Evolutionary conservation across 768 basidiomycete species (phyloP), one percentile per base, ranked within the genome.

Genomic region (Pisolithus sp.): DNA sequence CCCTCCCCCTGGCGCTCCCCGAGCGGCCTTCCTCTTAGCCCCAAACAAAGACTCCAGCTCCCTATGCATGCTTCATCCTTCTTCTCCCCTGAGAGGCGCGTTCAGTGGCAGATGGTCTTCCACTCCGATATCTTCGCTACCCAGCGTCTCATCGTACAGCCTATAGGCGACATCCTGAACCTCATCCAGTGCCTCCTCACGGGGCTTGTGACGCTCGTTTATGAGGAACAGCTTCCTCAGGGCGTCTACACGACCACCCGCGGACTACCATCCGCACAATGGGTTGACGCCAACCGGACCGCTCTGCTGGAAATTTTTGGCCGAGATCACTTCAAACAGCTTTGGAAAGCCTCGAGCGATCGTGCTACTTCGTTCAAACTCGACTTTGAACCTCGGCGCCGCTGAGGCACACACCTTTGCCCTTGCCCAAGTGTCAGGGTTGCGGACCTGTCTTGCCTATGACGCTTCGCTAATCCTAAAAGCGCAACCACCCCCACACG

Each of bases 31-130:
- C 88, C 89, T 7, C 84, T 86, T 40, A 84, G 86, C 50, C 89
- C 89, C 52, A 76, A 81, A 61, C 72, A 87, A 59, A 82, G 76
- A 43, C 73, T 90, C 7, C 83, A 86, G 62, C 77, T 91, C 34
- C 89, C 89, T 7, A 75, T 82, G 52, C 82, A 90, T 56, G 88
- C 89, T 37, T 84, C 83, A 38, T 88, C 89, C 23, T 91, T 92
- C 70, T 92, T 91, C 72, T 86, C 84, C 46, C 87, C 87, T 10
- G 86, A 91, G 65, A 74, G 89, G 58, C 81, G 86, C 53, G 79
- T 90, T 43, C 88, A 90, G 64, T 92, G 89, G 89, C 81, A 90
- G 66, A 89, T 90, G 88, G 86, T 89, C 60, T 92, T 92, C 64
- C 88, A 85, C 64, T 81, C 79, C 61, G 84, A 85, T 67, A 80